A percentile compares a stretch with the other conserved stretches of the same genome.
Conservation (phyloP, 495 filamentous ascomycete genomes). For the Xanthoparmelia taractica region DNA sequence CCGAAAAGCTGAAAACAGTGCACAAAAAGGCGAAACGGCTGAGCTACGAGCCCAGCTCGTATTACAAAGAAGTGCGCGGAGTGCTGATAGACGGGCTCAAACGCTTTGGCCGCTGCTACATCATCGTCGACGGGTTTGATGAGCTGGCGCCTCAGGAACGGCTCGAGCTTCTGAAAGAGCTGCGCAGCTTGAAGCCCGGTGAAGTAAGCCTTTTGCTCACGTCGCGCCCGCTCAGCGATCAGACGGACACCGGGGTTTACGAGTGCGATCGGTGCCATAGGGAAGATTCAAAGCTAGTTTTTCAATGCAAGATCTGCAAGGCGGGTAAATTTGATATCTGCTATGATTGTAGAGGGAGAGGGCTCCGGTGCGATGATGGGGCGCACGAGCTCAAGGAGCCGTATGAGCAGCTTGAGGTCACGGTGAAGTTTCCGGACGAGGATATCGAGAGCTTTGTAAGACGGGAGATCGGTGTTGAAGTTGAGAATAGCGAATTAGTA, state of each 20-base stretch:
- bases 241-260: background rate
- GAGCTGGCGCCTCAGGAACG: background rate
- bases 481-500: background rate
- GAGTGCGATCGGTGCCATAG: constrained; percentile 2
- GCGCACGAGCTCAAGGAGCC: background rate
- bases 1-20: constrained; percentile 10
- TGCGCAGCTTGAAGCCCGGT: background rate
- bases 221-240: background rate
- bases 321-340: constrained; percentile 1
- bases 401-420: background rate
- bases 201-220: constrained; percentile 1
- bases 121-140: background rate
- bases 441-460: constrained; percentile 8
- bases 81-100: constrained; percentile 6
- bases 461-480: background rate
- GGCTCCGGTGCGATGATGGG: constrained; percentile 2
- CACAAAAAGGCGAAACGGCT: constrained; percentile 17
- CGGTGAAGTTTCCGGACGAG: background rate
- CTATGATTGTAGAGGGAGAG: constrained; percentile 1
- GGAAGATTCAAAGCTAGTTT: background rate
- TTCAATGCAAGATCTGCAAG: constrained; percentile 2
- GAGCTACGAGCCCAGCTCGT: background rate
- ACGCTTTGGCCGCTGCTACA: constrained; percentile 1
- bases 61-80: constrained; percentile 1
- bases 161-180: background rate